Base-by-base conservation (phyloP, 2,329 filamentous ascomycete species). In the Tolypocladium cylindrosporum region DNA sequence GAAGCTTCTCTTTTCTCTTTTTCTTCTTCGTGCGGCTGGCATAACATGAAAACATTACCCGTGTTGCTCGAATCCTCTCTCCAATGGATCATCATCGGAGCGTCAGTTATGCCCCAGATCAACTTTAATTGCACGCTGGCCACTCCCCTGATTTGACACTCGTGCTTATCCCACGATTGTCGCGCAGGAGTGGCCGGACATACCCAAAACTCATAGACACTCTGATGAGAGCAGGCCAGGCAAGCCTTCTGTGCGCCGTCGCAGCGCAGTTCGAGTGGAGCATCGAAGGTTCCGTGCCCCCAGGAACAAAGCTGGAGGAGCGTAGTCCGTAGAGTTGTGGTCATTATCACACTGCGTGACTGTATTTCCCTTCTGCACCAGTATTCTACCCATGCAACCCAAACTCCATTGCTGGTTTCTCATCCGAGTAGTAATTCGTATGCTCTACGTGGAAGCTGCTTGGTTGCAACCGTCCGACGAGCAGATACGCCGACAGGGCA, bases 41-140 rank as follows among this genome's bases (percentile, higher is more conserved):
- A 86, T 84, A 80, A 86, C 82, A 76, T 75, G 71, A 76, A 80
- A 78, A 75, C 77, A 71, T 83, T 83, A 82, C 84, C 87, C 87
- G 85, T 89, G 87, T 91, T 91, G 87, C 88, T 88, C 86, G 82
- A 79, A 79, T 86, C 78, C 77, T 70, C 71, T 64, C 71, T 69
- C 67, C 74, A 75, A 85, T 80, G 78, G 77, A 80, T 77, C 63
- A 63, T 62, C 63, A 68, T 75, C 75, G 73, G 67, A 85, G 88
- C 86, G 88, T 91, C 88, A 85, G 83, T 88, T 84, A 81, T 83
- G 86, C 84, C 86, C 81, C 82, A 92, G 88, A 90, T 71, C 61
- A 75, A 88, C 76, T 75, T 81, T 80, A 89, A 93, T 93, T 91
- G 88, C 88, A 90, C 77, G 73, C 79, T 75, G 78, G 76, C 79